phyloP scores from a whole-genome alignment of 2,329 filamentous ascomycete species.

The Colletotrichum melonis region DNA sequence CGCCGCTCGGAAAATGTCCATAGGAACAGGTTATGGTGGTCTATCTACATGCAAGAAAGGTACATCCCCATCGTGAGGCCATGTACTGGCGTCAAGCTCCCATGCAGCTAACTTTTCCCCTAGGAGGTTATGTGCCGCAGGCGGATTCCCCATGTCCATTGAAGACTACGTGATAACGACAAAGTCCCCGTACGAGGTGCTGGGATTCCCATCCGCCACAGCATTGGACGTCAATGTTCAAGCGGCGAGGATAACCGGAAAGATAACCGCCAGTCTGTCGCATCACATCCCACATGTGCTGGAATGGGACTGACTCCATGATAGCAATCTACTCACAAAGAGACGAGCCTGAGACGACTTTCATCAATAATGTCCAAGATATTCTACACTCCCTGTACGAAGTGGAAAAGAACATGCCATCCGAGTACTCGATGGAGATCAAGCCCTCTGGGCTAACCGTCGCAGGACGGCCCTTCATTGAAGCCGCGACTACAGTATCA shows the following conservation, averaged over 20 bases:
- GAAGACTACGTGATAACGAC: constrained; percentile 22
- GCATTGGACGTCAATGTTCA: constrained; percentile 18
- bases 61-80: not conserved
- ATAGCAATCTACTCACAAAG: constrained; percentile 22
- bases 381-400: constrained; percentile 19
- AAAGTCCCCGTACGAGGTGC: constrained; percentile 3
- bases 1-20: constrained; percentile 14
- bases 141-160: constrained; percentile 26
- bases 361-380: constrained; percentile 17
- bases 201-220: constrained; percentile 18
- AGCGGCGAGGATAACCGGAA: constrained; percentile 19
- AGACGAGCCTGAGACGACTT: not conserved
- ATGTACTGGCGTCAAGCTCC: too few species aligned
- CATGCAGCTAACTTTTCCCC: not conserved
- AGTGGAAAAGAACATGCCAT: constrained; percentile 19
- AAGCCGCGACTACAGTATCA: not conserved
- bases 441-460: not conserved
- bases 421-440: constrained; percentile 21
- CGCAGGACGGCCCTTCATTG: constrained; percentile 16
- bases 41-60: constrained; percentile 35
- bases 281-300: fast-evolving
- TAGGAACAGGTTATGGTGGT: constrained; percentile 31
- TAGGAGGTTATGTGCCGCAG: constrained; percentile 25
- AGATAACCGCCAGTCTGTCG: constrained; percentile 19
- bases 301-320: not conserved